These are phyloP conservation scores for Pythium phragmitis DNA, from an alignment of 352 stramenopile genomes.

Conservation along the genomic window DNA sequence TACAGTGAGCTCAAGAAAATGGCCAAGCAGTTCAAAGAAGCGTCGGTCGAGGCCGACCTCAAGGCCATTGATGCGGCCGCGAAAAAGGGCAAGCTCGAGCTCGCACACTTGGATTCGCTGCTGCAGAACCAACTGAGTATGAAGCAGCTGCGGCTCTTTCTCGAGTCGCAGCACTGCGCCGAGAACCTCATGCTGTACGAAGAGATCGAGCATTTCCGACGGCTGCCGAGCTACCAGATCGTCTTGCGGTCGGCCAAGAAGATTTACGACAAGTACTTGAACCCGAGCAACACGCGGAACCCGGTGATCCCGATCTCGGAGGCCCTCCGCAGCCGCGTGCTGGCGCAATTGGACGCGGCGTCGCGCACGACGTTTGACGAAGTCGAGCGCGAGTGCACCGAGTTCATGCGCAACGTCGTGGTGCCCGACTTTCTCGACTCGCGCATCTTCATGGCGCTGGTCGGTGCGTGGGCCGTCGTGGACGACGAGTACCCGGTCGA, in stretches of 20 bases:
- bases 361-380: conserved; percentile 74
- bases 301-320: conserved; percentile 47
- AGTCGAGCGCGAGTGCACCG: conserved; percentile 70
- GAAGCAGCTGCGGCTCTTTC: conserved; percentile 65
- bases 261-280: conserved; percentile 86
- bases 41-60: conserved; percentile 43
- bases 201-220: conserved; percentile 80
- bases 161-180: conserved; percentile 74
- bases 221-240: conserved; percentile 82
- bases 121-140: conserved; percentile 65
- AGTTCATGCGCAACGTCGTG: conserved; percentile 72
- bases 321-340: conserved; percentile 45
- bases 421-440: conserved; percentile 82
- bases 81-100: conserved; percentile 73
- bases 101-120: conserved; percentile 71
- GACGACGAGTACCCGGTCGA: conserved; percentile 73
- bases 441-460: conserved; percentile 81
- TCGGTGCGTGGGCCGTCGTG: conserved; percentile 73
- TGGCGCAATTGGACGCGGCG: conserved; percentile 59
- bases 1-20: conserved; percentile 66
- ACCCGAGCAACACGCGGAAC: conserved; percentile 51
- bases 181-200: conserved; percentile 87
- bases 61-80: conserved; percentile 57
- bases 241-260: conserved; percentile 79
- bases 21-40: conserved; percentile 29